Evolutionary conservation across 257 asterid genomes (phyloP), one percentile per base, ranked within the genome.

Genomic region (Ophiorrhiza pumila): DNA sequence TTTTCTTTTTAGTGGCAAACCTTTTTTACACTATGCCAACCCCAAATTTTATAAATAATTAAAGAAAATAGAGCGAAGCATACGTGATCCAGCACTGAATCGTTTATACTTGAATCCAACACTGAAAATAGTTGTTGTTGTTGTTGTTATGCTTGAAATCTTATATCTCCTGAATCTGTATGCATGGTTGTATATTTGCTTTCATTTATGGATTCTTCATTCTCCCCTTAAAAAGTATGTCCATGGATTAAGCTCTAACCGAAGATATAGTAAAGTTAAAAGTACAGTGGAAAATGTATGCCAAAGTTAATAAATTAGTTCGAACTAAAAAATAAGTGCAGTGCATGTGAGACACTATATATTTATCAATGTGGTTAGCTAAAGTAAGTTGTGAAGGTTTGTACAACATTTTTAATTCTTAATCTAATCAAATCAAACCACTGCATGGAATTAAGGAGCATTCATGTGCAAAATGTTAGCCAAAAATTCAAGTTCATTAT

Each of bases 401-500:
- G 11, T 35, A 41, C 62, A 49, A 31, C 37, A 31, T 22, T 53
- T 55, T 70, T 5, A 64, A 41, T 64, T 14, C 39, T 55, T 31
- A 8, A 3, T 35, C 5, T 39, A 35, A 52, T 50, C 63, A 29
- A 57, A 45, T 10, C 14, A 10, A 45, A 57, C 17, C 20, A 27
- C 4, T 7, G 9, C 25, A 17, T 18, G 5, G n/a, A n/a, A n/a
- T n/a, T n/a, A n/a, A n/a, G n/a, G n/a, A 22, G 35, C 49, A 34
- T 35, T 69, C 12, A 37, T 34, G 37, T 52, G 52, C 64, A n/a
- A 69, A 69, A 69, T 37, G 64, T 18, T 39, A 31, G 65, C 23
- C 46, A 23, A 45, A 46, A 45, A 37, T 37, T 32, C 6, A 70
- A 53, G 18, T 22, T 53, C 23, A 55, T 37, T 70, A 53, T 70